Base-by-base conservation (phyloP, 768 basidiomycete species). In the Lentinula aciculospora region DNA sequence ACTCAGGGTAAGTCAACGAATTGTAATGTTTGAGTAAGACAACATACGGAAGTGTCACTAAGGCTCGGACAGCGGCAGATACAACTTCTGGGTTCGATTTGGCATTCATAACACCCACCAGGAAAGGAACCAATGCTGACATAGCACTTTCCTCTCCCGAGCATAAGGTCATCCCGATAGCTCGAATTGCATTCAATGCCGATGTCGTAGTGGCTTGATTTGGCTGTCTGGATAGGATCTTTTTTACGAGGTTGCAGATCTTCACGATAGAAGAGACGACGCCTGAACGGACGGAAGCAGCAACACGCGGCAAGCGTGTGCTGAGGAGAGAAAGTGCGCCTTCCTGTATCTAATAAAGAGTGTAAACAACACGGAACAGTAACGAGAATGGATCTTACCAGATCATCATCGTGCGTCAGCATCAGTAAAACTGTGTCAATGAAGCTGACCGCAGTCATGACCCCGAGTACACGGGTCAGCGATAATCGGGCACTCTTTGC, bases 401-500 rank as follows among this genome's bases (percentile, higher is more conserved):
- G 71, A 27, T 67, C 56, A 40, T 88, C 79, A 1, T 76, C 73
- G 3, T 80, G 83, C 28, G 76, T 69, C 12, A 91, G 64, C 71
- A 91, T 84, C 1, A 75, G 71, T 19, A 80, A 57, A 4, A 83
- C 71, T 4, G 88, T 78, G 27, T 68, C 64, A 53, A 90, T 71
- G 71, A 96, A 95, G 62, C 87, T 82, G 29, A 72, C 67, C 2
- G 86, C 92, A 7, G 87, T 79, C 72, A 95, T 85, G 42, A 84
- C 79, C 23, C 69, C 74, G 53, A 93, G 77, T 2, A 82, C 72
- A 46, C 75, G 79, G 15, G 72, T 76, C 49, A 92, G 71, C 3
- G 83, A 77, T 17, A 67, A 62, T 27, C 81, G 79, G 23, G 86
- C 81, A 15, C 73, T 73, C 17, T 71, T 62, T 4, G 73, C 67